Conservation (phyloP, 768 basidiomycete species). For the Collybia nuda region DNA sequence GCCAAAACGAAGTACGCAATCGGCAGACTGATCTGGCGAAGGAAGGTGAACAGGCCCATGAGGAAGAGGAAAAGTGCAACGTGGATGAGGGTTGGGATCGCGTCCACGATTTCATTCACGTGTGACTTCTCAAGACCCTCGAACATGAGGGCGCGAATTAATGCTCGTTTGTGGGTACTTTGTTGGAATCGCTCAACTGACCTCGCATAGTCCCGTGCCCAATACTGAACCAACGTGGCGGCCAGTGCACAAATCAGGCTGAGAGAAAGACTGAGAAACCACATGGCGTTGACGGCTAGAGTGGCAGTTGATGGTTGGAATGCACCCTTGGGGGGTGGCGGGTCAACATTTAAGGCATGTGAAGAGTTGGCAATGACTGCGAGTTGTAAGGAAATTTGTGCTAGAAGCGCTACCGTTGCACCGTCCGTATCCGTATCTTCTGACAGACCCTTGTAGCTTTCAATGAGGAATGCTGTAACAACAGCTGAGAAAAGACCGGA, state of each 20-base stretch:
- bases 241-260: conserved; percentile 24
- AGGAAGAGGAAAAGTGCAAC: conserved; percentile 2
- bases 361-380: background rate
- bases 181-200: background rate
- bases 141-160: background rate
- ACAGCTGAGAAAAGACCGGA: conserved; percentile 22
- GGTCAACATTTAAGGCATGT: background rate
- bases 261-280: conserved; percentile 24
- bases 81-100: background rate
- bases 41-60: background rate
- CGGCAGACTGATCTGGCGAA: background rate
- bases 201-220: conserved; percentile 12
- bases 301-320: conserved; percentile 12
- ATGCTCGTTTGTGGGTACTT: background rate
- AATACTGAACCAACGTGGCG: conserved; percentile 20
- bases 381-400: conserved; percentile 1
- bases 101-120: background rate
- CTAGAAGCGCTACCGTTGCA: conserved; percentile 6
- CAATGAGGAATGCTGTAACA: conserved; percentile 22
- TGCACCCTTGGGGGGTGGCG: background rate
- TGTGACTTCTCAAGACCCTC: background rate
- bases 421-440: conserved; percentile 7
- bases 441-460: conserved; percentile 18
- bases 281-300: conserved; percentile 20
- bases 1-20: background rate